These are phyloP conservation scores for Coniochaeta sp. DNA, from an alignment of 2,329 filamentous ascomycete species.

Conservation along the genomic window DNA sequence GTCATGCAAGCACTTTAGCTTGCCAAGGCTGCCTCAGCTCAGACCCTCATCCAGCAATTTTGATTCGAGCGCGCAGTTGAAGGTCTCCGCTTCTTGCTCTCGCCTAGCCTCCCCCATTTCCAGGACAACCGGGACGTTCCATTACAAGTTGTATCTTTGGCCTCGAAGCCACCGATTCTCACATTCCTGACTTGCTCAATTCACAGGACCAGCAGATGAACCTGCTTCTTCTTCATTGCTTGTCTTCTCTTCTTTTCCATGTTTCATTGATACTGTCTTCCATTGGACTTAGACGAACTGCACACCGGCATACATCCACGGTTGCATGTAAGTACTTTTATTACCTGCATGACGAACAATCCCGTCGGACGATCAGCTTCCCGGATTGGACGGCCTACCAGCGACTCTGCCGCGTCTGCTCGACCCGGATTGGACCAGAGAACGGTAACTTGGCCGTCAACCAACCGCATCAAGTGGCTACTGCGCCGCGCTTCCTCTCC, in stretches of 20 bases:
- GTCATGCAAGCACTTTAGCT: not conserved
- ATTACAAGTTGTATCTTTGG: too few species aligned
- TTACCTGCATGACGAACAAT: slow-evolving; percentile 1
- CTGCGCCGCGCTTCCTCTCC: not conserved
- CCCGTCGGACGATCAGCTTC: not conserved
- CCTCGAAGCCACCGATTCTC: too few species aligned
- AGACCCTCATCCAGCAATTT: not conserved
- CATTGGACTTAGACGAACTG: too few species aligned
- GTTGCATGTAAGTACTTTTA: too few species aligned
- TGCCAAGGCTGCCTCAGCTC: slow-evolving; percentile 1
- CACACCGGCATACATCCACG: too few species aligned
- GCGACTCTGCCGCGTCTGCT: not conserved
- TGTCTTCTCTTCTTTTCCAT: too few species aligned
- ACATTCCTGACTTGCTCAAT: not conserved
- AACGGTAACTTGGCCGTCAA: not conserved
- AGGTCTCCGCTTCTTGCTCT: too few species aligned
- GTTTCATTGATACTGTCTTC: too few species aligned
- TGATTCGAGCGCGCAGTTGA: not conserved
- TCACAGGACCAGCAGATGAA: not conserved
- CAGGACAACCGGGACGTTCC: not conserved
- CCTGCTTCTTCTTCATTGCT: not conserved
- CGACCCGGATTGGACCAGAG: not conserved
- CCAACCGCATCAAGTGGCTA: not conserved
- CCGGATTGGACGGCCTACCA: not conserved
- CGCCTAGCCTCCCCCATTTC: slow-evolving; percentile 3